These are phyloP conservation scores for Linderniella brevidens DNA, from an alignment of 257 asterid species.

Conservation along the genomic window DNA sequence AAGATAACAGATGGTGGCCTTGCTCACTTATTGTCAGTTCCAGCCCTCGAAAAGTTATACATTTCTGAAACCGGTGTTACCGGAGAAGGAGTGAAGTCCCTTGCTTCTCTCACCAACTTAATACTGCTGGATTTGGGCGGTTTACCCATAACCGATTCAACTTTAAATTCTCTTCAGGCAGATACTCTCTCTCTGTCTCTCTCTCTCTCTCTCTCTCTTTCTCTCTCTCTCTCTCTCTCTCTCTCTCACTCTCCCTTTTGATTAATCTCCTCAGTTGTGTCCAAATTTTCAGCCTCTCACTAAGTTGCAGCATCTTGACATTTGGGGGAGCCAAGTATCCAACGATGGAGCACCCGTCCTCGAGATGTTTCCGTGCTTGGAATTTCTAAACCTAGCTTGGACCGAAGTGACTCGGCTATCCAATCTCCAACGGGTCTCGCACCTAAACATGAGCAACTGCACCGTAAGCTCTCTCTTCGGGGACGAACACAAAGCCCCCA, in stretches of 20 bases:
- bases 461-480: constrained; percentile 37
- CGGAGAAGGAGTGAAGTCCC: constrained; percentile 39
- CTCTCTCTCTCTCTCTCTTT: neutral
- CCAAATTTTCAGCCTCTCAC: constrained; percentile 32
- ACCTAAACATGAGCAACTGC: constrained; percentile 83
- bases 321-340: constrained; percentile 80
- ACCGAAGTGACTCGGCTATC: constrained; percentile 60
- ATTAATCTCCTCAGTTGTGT: neutral
- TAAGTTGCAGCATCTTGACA: constrained; percentile 54
- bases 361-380: constrained; percentile 40
- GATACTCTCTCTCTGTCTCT: neutral
- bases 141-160: constrained; percentile 55
- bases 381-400: constrained; percentile 68
- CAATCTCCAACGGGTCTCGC: constrained; percentile 33
- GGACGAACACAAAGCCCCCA: constrained; percentile 31
- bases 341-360: constrained; percentile 41
- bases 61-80: constrained; percentile 77
- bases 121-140: constrained; percentile 70
- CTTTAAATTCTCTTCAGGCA: constrained; percentile 70
- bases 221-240: neutral
- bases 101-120: constrained; percentile 49
- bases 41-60: constrained; percentile 56
- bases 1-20: constrained; percentile 72
- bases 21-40: constrained; percentile 46
- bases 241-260: neutral